phyloP scores from a whole-genome alignment of 805 yeast species.

The Wickerhamomyces chambardii region DNA sequence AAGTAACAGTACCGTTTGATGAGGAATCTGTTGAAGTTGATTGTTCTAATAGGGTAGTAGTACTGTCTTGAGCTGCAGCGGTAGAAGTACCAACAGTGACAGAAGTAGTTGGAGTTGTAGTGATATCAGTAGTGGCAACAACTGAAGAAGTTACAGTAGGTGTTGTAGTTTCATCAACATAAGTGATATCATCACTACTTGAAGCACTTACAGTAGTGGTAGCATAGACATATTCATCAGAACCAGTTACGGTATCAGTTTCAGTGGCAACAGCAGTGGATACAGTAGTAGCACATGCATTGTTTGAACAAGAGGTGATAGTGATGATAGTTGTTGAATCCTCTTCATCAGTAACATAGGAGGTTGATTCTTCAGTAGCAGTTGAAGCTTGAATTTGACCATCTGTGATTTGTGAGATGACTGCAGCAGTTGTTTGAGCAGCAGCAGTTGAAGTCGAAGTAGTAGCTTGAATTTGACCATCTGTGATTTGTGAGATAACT shows the following conservation, averaged over 20 bases:
- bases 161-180: constrained; percentile 41
- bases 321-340: constrained; percentile 13
- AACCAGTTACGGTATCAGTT: constrained; percentile 12
- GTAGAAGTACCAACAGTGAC: constrained; percentile 38
- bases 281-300: constrained; percentile 10
- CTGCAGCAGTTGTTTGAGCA: too few species aligned
- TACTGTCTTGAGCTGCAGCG: constrained; percentile 26
- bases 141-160: constrained; percentile 39
- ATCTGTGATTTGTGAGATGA: too few species aligned
- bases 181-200: constrained; percentile 23
- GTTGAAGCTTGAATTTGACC: too few species aligned
- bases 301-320: constrained; percentile 18
- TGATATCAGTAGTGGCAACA: constrained; percentile 31
- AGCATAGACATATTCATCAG: constrained; percentile 11
- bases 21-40: constrained; percentile 31
- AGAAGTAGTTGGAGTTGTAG: constrained; percentile 30
- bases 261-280: constrained; percentile 10
- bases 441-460: too few species aligned
- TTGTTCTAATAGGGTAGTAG: constrained; percentile 21
- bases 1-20: constrained; percentile 21
- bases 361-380: too few species aligned
- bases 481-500: too few species aligned
- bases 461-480: too few species aligned
- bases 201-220: constrained; percentile 9
- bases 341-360: constrained; percentile 5